A percentile compares a stretch with the other conserved stretches of the same genome.
phyloP scores from a whole-genome alignment of 352 stramenopile species.

The Phytophthora palmivora region DNA sequence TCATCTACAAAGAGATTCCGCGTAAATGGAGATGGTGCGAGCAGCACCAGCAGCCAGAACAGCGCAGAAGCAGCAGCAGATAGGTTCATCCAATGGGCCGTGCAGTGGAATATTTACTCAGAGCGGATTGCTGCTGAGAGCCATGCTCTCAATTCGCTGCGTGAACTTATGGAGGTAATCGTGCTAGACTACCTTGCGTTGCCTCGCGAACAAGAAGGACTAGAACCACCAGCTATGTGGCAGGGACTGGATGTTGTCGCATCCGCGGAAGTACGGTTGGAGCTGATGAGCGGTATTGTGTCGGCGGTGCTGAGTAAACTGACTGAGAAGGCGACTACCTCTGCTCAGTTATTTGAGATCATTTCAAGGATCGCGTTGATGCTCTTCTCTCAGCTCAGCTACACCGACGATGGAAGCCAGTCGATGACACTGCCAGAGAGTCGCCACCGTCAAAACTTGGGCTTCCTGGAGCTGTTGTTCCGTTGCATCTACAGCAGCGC shows the following conservation, averaged over 20 bases:
- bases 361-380: constrained; percentile 69
- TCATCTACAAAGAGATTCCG: constrained; percentile 62
- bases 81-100: constrained; percentile 75
- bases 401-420: constrained; percentile 25
- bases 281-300: constrained; percentile 74
- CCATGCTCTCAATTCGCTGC: constrained; percentile 78
- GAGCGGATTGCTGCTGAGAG: constrained; percentile 84
- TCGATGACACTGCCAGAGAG: constrained; percentile 43
- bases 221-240: constrained; percentile 57
- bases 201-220: constrained; percentile 42
- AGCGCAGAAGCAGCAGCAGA: constrained; percentile 45
- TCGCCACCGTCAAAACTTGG: constrained; percentile 51
- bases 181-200: constrained; percentile 77
- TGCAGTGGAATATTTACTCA: constrained; percentile 88
- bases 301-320: constrained; percentile 69
- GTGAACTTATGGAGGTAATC: constrained; percentile 81
- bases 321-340: constrained; percentile 52
- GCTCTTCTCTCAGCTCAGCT: constrained; percentile 60
- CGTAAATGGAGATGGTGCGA: constrained; percentile 47
- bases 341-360: constrained; percentile 83
- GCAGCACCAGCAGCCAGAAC: constrained; percentile 43
- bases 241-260: constrained; percentile 65
- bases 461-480: constrained; percentile 72
- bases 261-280: constrained; percentile 60
- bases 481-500: constrained; percentile 68